These are phyloP conservation scores for Drechslera avenae DNA, from an alignment of 2,329 filamentous ascomycete genomes.

Conservation along the genomic window DNA sequence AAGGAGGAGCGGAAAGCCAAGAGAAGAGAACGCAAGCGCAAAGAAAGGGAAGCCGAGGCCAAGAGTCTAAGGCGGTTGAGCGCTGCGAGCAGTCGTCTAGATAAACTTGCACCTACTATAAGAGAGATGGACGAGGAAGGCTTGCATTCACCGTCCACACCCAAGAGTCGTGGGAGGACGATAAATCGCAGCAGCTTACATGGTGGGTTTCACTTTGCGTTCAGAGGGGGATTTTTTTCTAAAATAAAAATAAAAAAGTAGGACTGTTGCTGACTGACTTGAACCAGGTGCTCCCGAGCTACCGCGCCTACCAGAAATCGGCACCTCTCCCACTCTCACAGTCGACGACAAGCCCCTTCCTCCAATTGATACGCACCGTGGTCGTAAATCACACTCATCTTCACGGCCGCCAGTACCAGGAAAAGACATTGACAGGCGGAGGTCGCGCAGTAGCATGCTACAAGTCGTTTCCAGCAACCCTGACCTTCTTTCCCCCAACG, in stretches of 20 bases:
- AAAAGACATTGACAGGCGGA: conserved; percentile 72
- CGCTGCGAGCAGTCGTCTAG: conserved; percentile 84
- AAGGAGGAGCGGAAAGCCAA: conserved; percentile 90
- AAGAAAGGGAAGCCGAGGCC: conserved; percentile 80
- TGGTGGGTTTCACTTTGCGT: conserved; percentile 26
- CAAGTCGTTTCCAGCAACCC: conserved; percentile 78
- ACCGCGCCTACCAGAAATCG: conserved; percentile 73
- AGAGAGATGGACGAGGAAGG: conserved; percentile 81
- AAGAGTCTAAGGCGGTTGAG: conserved; percentile 82
- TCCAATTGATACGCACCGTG: conserved; percentile 78
- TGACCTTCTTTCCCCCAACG: conserved; percentile 63
- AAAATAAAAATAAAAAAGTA: too few species aligned
- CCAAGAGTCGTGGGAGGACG: conserved; percentile 75
- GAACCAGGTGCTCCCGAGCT: conserved; percentile 67
- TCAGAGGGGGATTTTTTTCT: too few species aligned
- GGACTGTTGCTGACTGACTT: conserved; percentile 42
- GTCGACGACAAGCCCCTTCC: conserved; percentile 60
- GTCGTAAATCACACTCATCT: conserved; percentile 77
- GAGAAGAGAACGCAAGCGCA: conserved; percentile 79
- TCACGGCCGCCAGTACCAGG: conserved; percentile 81
- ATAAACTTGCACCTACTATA: conserved; percentile 77
- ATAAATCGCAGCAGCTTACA: conserved; percentile 69
- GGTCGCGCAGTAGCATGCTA: conserved; percentile 81
- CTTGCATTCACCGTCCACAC: conserved; percentile 57
- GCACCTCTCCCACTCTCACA: conserved; percentile 47